Conservation (phyloP, 148 eudicot genomes). For the Salicornia ramosissima region DNA sequence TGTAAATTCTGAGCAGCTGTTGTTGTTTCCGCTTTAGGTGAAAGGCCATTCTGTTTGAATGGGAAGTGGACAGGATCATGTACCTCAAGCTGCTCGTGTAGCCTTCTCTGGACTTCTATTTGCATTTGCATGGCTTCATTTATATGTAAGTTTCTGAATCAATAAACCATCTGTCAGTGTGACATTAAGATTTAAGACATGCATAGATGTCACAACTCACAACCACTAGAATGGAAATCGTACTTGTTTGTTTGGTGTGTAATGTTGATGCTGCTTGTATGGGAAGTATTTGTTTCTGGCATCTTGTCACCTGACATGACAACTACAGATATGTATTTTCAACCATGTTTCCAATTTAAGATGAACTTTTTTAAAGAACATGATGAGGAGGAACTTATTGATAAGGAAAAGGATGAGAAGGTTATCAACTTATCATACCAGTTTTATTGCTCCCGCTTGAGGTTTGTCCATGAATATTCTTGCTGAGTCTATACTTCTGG, state of each 20-base stretch:
- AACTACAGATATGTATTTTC: conserved; percentile 23
- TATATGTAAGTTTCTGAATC: conserved; percentile 63
- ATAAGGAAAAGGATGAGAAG: not conserved
- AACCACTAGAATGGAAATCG: conserved; percentile 6
- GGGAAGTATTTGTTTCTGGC: conserved; percentile 46
- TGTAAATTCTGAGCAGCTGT: conserved; percentile 37
- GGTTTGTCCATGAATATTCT: conserved; percentile 71
- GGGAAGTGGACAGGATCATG: conserved; percentile 37
- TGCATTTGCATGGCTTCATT: conserved; percentile 89
- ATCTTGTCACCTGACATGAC: conserved; percentile 42
- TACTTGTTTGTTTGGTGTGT: conserved; percentile 62
- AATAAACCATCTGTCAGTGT: conserved; percentile 10
- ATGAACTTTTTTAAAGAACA: not conserved
- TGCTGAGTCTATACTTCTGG: conserved; percentile 93
- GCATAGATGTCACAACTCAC: not conserved
- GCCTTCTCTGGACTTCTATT: conserved; percentile 86
- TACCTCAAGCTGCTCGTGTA: conserved; percentile 97
- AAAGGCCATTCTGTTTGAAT: conserved; percentile 35
- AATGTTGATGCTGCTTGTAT: conserved; percentile 40
- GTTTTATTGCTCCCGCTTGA: conserved; percentile 46
- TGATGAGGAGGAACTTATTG: not conserved
- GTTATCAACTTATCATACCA: conserved; percentile 36
- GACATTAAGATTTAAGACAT: not conserved
- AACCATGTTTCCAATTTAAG: conserved; percentile 5
- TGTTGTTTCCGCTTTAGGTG: conserved; percentile 35